Evolutionary conservation across 768 basidiomycete species (phyloP).

Genomic region (Nidularia sp.): DNA sequence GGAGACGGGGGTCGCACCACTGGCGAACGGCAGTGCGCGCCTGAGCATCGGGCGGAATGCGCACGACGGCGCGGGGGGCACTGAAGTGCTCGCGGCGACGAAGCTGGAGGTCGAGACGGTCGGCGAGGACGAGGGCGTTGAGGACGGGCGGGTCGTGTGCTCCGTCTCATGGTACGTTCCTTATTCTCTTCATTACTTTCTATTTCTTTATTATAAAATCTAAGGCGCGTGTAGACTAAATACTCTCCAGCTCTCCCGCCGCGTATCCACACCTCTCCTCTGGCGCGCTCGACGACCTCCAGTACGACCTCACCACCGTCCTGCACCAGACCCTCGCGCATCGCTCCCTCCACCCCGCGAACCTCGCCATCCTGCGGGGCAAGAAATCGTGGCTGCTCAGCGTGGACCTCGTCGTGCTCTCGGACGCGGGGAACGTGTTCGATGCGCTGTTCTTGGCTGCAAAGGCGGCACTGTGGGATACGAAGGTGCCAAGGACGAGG

Average conservation of each 20-base stretch:
- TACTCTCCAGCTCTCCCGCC: conserved; percentile 63
- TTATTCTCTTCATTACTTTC: not conserved
- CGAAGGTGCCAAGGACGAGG: conserved; percentile 72
- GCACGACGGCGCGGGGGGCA: conserved; percentile 57
- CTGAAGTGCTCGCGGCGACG: conserved; percentile 74
- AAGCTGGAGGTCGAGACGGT: conserved; percentile 77
- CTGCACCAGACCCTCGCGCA: conserved; percentile 65
- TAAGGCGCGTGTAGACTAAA: conserved; percentile 8
- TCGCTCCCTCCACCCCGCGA: conserved; percentile 59
- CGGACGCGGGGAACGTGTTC: conserved; percentile 70
- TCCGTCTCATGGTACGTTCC: conserved; percentile 72
- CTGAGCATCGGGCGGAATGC: conserved; percentile 63
- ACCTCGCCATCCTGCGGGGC: conserved; percentile 53
- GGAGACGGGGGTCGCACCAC: conserved; percentile 73
- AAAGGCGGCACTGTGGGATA: conserved; percentile 77
- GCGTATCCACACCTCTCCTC: conserved; percentile 72
- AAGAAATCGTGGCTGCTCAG: conserved; percentile 75
- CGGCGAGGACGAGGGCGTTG: conserved; percentile 34
- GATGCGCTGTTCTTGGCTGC: conserved; percentile 81
- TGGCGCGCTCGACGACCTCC: conserved; percentile 68
- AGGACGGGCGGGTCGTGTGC: conserved; percentile 62
- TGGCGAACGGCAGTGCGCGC: conserved; percentile 82
- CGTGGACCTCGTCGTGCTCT: conserved; percentile 70
- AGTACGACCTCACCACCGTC: conserved; percentile 64
- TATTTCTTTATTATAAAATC: not conserved